A percentile compares a stretch with the other conserved stretches of the same genome.
Conservation (phyloP, 306 rosid genomes). For the Urtica urens region DNA sequence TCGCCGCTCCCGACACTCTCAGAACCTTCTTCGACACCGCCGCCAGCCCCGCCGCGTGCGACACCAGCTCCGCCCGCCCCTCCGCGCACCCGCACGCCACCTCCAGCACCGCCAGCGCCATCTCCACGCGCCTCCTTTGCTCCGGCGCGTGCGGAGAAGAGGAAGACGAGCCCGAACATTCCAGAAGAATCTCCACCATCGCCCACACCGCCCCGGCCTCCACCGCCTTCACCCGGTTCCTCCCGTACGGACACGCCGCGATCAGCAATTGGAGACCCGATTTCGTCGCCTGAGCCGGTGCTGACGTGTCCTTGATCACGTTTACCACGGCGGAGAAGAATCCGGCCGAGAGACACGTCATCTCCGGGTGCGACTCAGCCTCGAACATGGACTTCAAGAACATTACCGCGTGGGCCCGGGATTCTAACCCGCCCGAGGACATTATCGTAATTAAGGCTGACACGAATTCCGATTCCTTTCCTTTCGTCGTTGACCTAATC, state of each 20-base stretch:
- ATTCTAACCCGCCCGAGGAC: conserved; percentile 47
- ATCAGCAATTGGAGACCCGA: conserved; percentile 39
- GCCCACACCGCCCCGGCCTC: conserved; percentile 52
- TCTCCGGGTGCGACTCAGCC: conserved; percentile 20
- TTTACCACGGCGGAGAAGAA: conserved; percentile 36
- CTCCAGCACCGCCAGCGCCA: conserved; percentile 48
- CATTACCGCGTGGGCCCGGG: conserved; percentile 49
- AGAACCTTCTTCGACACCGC: conserved; percentile 65
- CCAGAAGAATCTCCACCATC: conserved; percentile 44
- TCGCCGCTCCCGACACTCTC: conserved; percentile 54
- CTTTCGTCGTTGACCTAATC: conserved; percentile 18
- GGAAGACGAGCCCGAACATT: conserved; percentile 32
- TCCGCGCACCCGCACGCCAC: conserved; percentile 53
- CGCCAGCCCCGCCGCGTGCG: conserved; percentile 62
- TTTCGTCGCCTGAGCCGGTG: conserved; percentile 41
- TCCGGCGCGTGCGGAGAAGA: too few species aligned
- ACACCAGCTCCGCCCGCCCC: conserved; percentile 55
- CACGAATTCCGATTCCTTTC: conserved; percentile 24
- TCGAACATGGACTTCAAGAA: conserved; percentile 43
- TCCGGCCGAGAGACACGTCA: conserved; percentile 19
- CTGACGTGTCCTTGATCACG: conserved; percentile 39
- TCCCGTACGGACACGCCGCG: conserved; percentile 37
- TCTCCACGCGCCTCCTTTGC: conserved; percentile 41
- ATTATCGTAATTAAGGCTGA: conserved; percentile 30
- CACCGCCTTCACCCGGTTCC: conserved; percentile 47